Percentiles rank a stretch among this genome's conserved stretches.
These are phyloP conservation scores for Metarhizium anisopliae DNA, from an alignment of 2,329 filamentous ascomycete genomes.

Conservation along the genomic window DNA sequence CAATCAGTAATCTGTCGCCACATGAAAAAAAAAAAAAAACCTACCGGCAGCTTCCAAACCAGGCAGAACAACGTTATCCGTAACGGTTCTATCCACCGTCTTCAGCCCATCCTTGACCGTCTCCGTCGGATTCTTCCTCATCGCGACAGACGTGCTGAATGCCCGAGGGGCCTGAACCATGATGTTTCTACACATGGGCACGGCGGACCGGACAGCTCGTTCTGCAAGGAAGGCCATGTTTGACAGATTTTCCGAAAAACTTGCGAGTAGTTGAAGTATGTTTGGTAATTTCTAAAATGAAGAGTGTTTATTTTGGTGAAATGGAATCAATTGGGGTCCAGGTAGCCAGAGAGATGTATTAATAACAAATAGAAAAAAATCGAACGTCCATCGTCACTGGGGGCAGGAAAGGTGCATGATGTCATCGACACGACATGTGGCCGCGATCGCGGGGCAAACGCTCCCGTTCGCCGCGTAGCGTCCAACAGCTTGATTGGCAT, in stretches of 20 bases:
- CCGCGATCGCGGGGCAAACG: constrained; percentile 6
- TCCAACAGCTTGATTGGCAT: background rate
- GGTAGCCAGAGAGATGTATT: too few relatives aligned
- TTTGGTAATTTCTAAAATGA: background rate
- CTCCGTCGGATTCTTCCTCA: constrained; percentile 42
- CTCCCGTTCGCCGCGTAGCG: constrained; percentile 4
- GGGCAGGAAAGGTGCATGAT: constrained; percentile 2
- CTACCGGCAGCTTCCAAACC: constrained; percentile 51
- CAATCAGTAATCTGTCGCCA: background rate
- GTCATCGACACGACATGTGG: constrained; percentile 6
- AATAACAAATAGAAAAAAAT: too few relatives aligned
- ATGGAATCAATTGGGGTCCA: background rate
- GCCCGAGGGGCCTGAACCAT: constrained; percentile 33
- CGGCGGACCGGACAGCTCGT: constrained; percentile 32
- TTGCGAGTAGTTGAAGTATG: too few relatives aligned
- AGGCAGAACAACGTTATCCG: constrained; percentile 52
- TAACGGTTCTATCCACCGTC: constrained; percentile 48
- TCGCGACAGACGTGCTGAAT: constrained; percentile 38
- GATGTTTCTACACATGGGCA: constrained; percentile 27
- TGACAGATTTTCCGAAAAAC: background rate
- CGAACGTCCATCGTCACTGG: background rate
- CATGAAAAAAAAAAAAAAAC: constrained; percentile 13
- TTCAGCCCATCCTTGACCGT: constrained; percentile 51
- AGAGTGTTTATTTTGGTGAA: background rate
- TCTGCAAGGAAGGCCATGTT: constrained; percentile 47